Conservation (phyloP, 2,329 filamentous ascomycete species). For the Beauveria rudraprayagi region DNA sequence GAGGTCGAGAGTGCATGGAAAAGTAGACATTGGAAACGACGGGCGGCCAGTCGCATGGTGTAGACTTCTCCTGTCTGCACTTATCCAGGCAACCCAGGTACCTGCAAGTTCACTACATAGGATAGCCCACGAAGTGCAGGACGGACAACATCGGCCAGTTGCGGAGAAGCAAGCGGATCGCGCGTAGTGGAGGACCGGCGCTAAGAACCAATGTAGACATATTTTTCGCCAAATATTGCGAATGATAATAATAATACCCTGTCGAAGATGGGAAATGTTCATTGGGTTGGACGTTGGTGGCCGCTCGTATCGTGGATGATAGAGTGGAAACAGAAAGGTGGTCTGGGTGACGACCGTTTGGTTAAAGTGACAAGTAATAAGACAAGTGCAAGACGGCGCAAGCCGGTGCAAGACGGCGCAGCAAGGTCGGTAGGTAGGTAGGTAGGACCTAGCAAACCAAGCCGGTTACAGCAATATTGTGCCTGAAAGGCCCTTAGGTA, state of each 20-base stretch:
- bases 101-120: too few relatives aligned
- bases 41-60: background rate
- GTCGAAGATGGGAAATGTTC: background rate
- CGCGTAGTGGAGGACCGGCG: background rate
- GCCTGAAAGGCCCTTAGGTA: too few relatives aligned
- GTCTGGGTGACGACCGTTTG: background rate
- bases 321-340: background rate
- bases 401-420: too few relatives aligned
- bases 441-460: too few relatives aligned
- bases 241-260: background rate
- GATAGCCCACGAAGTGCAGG: too few relatives aligned
- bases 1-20: too few relatives aligned
- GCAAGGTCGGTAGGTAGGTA: too few relatives aligned
- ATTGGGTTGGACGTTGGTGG: background rate
- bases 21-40: background rate
- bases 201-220: conserved; percentile 2
- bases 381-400: background rate
- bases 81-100: background rate
- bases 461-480: too few relatives aligned
- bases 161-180: background rate
- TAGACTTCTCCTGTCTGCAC: background rate
- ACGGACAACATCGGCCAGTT: background rate
- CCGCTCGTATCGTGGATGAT: background rate
- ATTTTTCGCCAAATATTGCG: background rate
- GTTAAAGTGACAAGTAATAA: background rate